Percentiles rank a stretch among this genome's conserved stretches.
Evolutionary conservation across 2,329 filamentous ascomycete species (phyloP).

Genomic region (Sordariomycetes sp.): DNA sequence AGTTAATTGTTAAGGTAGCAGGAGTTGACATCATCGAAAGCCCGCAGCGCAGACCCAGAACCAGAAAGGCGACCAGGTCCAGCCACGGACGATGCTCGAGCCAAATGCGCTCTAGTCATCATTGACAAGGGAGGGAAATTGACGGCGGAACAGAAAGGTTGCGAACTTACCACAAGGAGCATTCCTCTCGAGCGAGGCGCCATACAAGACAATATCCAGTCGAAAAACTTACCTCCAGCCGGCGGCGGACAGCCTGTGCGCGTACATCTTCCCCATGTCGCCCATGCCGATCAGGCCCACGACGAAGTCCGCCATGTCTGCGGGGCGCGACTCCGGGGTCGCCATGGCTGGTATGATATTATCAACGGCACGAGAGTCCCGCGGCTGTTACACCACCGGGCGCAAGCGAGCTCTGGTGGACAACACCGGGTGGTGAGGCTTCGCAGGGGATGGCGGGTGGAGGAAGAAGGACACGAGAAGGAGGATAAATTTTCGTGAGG

Average conservation of each 20-base stretch:
- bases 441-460: neutral
- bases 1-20: constrained; percentile 79
- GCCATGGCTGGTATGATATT: neutral
- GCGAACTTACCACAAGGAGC: constrained; percentile 25
- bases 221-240: constrained; percentile 75
- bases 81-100: constrained; percentile 79
- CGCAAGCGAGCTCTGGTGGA: neutral
- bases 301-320: constrained; percentile 54
- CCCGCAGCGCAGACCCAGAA: constrained; percentile 42
- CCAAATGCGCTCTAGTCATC: constrained; percentile 99
- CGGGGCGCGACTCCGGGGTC: neutral
- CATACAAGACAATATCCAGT: neutral
- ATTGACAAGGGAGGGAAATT: constrained; percentile 32
- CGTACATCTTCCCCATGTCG: constrained; percentile 99
- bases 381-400: neutral
- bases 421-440: neutral
- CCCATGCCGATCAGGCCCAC: constrained; percentile 98
- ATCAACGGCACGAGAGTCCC: neutral
- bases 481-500: neutral
- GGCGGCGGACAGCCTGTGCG: constrained; percentile 73
- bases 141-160: constrained; percentile 4
- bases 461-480: neutral
- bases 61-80: constrained; percentile 66
- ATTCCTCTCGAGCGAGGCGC: constrained; percentile 3
- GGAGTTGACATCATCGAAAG: constrained; percentile 98